These are phyloP conservation scores for Jamesozyma gamospora DNA, from an alignment of 805 yeast genomes.

Conservation along the genomic window DNA sequence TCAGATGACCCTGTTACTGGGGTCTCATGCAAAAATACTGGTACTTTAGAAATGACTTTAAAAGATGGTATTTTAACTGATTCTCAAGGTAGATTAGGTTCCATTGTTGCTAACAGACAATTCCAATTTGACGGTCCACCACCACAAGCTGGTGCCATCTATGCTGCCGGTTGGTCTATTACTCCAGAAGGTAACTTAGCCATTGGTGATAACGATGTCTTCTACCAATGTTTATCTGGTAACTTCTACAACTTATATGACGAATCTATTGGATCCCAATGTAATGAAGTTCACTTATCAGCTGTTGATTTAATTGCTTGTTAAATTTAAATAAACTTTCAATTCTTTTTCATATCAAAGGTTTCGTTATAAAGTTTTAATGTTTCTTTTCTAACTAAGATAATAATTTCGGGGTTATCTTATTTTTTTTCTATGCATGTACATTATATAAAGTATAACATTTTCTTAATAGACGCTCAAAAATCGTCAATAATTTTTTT, in stretches of 20 bases:
- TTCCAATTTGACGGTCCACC: conserved; percentile 83
- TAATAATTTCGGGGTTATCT: too few relatives aligned
- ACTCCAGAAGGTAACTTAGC: conserved; percentile 51
- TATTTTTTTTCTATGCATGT: too few relatives aligned
- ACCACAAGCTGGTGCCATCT: conserved; percentile 70
- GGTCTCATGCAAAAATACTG: conserved; percentile 37
- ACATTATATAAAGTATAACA: too few relatives aligned
- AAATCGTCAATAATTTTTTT: too few relatives aligned
- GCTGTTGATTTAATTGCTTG: conserved; percentile 51
- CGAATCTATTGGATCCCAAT: conserved; percentile 48
- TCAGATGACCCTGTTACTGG: conserved; percentile 25
- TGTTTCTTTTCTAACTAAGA: too few relatives aligned
- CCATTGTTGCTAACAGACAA: conserved; percentile 75
- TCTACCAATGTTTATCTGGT: conserved; percentile 71
- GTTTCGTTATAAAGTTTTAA: too few relatives aligned
- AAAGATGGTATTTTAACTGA: conserved; percentile 44
- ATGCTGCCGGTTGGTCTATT: conserved; percentile 58
- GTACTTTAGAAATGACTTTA: conserved; percentile 47
- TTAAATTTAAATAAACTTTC: conserved; percentile 22
- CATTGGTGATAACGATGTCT: conserved; percentile 48
- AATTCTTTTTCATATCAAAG: too few relatives aligned
- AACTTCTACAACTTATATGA: conserved; percentile 72
- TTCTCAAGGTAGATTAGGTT: conserved; percentile 56
- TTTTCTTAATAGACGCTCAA: too few relatives aligned
- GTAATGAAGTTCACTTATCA: conserved; percentile 51